Conservation (phyloP, 257 asterid genomes). For the Solanum dulcamara region DNA sequence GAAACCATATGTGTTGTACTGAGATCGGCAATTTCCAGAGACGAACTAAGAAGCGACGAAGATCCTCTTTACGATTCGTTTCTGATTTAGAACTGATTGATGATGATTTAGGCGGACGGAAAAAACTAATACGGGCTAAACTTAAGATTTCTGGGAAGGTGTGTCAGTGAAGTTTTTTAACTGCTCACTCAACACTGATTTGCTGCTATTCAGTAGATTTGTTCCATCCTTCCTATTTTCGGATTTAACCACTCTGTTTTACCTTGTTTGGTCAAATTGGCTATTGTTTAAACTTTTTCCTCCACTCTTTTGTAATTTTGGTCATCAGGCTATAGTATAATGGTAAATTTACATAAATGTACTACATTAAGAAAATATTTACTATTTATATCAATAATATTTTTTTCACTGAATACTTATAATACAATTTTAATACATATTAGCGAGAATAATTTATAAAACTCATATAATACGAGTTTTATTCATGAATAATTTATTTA, state of each 20-base stretch:
- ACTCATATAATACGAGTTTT: too few relatives aligned
- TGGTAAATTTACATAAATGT: too few relatives aligned
- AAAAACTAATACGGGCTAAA: neutral
- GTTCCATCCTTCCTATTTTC: neutral
- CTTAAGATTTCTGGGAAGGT: neutral
- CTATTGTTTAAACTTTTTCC: neutral
- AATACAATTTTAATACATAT: too few relatives aligned
- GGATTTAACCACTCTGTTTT: neutral
- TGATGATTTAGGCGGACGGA: neutral
- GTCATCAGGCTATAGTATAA: too few relatives aligned
- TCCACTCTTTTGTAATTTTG: neutral
- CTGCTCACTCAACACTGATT: neutral
- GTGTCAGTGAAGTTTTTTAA: neutral
- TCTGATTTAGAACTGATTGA: neutral
- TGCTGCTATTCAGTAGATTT: neutral
- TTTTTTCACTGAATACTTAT: too few relatives aligned
- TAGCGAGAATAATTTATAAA: too few relatives aligned
- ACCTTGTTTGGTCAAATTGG: neutral
- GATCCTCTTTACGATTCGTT: neutral
- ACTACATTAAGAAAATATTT: too few relatives aligned
- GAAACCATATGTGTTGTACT: constrained; percentile 13
- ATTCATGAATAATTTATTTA: too few relatives aligned
- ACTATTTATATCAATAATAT: too few relatives aligned
- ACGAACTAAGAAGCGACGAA: neutral
- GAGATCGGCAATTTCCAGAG: neutral